Percentiles rank a stretch among this genome's conserved stretches.
These are phyloP conservation scores for Phoma sp. DNA, from an alignment of 2,329 filamentous ascomycete species.

Conservation along the genomic window DNA sequence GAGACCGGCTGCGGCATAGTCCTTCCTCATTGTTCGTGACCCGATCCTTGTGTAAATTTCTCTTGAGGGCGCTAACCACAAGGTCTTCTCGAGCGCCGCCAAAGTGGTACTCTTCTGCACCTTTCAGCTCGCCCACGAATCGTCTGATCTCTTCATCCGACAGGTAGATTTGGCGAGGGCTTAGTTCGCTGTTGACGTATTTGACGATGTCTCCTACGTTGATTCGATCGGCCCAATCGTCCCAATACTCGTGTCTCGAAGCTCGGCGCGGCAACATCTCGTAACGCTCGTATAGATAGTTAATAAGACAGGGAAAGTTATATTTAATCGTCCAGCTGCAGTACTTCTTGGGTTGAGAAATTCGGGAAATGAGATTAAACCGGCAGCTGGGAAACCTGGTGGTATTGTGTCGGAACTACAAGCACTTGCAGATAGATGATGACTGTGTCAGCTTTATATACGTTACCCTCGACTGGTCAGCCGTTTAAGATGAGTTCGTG, in stretches of 20 bases:
- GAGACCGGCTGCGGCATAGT: conserved; percentile 1
- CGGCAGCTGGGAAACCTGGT: too few relatives aligned
- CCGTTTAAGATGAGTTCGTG: not conserved
- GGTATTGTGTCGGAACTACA: too few relatives aligned
- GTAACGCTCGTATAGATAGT: too few relatives aligned
- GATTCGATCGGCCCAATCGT: not conserved
- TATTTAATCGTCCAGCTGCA: too few relatives aligned
- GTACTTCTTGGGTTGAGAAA: too few relatives aligned
- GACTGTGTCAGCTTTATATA: not conserved
- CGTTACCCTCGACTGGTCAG: too few relatives aligned
- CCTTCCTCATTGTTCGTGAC: not conserved
- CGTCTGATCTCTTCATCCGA: not conserved
- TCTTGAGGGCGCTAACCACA: not conserved
- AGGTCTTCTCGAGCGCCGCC: not conserved
- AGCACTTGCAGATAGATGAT: too few relatives aligned
- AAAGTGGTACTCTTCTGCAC: not conserved
- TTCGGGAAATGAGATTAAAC: too few relatives aligned
- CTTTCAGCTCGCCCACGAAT: not conserved
- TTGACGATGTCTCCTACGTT: not conserved
- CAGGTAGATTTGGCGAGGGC: not conserved
- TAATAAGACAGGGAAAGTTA: too few relatives aligned
- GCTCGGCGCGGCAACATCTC: not conserved
- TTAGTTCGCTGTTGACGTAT: conserved; percentile 1
- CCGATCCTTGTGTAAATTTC: not conserved
- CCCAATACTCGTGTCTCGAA: not conserved